Evolutionary conservation across 2,329 filamentous ascomycete species (phyloP).

Genomic region (Colletotrichum sp.): DNA sequence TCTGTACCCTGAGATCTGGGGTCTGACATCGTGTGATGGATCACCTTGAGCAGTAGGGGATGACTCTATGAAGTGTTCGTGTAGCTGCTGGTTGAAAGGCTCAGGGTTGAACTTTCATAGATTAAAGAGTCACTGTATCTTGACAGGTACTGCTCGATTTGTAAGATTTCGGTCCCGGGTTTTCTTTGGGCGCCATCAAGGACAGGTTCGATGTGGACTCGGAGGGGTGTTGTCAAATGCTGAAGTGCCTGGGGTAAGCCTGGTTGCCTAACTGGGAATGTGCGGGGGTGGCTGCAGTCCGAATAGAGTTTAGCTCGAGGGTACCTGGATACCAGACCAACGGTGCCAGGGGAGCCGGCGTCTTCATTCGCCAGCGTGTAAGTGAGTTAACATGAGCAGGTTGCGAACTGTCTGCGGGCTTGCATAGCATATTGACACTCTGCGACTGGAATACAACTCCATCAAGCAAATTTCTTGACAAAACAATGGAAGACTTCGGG

Average conservation of each 20-base stretch:
- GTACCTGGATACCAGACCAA: background rate
- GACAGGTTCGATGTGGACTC: background rate
- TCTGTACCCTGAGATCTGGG: background rate
- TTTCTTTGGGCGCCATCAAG: background rate
- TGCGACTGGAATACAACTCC: background rate
- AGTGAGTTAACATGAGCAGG: background rate
- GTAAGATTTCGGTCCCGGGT: background rate
- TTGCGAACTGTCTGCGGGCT: background rate
- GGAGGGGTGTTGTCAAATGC: background rate
- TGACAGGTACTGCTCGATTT: background rate
- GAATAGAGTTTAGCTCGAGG: background rate
- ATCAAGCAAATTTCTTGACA: background rate
- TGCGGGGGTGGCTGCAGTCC: background rate
- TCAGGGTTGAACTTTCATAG: background rate
- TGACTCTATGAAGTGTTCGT: background rate
- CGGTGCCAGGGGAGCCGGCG: background rate
- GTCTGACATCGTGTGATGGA: background rate
- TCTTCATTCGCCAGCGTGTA: background rate
- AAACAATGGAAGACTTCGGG: background rate
- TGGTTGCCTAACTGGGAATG: background rate
- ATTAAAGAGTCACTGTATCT: background rate
- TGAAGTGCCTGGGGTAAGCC: background rate
- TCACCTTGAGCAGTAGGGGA: background rate
- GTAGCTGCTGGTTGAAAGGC: background rate
- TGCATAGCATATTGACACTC: background rate